Evolutionary conservation across 225 moss, liverwort and hornwort species (phyloP).

Genomic region (Antitrichia curtipendula): DNA sequence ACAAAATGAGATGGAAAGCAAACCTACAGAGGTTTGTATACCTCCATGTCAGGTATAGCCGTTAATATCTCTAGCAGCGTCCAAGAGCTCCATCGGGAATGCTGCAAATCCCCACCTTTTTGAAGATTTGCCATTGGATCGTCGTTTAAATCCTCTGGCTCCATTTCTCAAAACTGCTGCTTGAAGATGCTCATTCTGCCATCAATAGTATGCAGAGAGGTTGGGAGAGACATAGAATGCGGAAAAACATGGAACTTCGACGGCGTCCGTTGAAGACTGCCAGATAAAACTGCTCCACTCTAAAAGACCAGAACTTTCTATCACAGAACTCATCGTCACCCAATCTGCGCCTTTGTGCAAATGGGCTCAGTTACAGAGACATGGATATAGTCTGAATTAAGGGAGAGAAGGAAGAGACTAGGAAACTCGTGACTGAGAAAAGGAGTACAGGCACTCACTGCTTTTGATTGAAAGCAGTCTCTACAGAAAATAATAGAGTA

Average conservation of each 20-base stretch:
- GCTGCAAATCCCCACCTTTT: background rate
- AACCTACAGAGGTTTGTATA: background rate
- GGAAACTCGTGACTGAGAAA: background rate
- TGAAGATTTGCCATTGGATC: background rate
- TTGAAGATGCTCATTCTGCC: background rate
- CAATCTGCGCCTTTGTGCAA: background rate
- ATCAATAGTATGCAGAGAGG: background rate
- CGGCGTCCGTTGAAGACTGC: background rate
- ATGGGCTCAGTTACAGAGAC: slow-evolving; percentile 2
- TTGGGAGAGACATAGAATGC: background rate
- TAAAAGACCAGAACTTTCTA: background rate
- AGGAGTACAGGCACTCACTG: background rate
- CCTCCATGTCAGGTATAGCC: background rate
- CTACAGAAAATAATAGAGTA: background rate
- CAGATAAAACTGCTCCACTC: background rate
- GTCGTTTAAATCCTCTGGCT: background rate
- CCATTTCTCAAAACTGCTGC: background rate
- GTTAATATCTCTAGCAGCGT: background rate
- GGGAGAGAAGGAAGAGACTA: background rate
- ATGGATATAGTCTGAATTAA: background rate
- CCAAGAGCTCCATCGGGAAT: background rate
- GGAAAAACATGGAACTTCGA: background rate
- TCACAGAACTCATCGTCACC: background rate
- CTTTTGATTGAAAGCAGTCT: slow-evolving; percentile 10
- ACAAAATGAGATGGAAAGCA: background rate